Percentiles rank a stretch among this genome's conserved stretches.
phyloP scores from a whole-genome alignment of 139 green algal genomes.

The Yamagishiella unicocca region DNA sequence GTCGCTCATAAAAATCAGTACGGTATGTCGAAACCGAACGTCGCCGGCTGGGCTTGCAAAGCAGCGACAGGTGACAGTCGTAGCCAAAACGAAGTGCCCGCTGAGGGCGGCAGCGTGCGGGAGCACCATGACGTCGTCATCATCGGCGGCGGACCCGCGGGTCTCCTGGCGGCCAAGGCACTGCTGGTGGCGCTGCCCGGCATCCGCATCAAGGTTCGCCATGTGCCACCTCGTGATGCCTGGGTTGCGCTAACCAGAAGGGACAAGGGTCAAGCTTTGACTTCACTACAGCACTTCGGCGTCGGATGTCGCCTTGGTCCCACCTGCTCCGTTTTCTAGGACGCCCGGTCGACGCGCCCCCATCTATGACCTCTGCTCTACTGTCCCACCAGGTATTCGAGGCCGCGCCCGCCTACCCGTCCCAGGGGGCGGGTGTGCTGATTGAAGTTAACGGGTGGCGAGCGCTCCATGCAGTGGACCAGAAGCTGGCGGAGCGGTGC shows the following conservation, averaged over 20 bases:
- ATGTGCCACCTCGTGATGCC: not conserved
- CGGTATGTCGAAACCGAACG: too few species aligned
- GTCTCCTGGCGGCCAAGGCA: not conserved
- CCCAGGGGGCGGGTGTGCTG: slow-evolving; percentile 12
- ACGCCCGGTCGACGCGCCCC: not conserved
- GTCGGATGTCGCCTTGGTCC: not conserved
- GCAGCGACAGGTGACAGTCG: too few species aligned
- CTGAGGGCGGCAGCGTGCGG: too few species aligned
- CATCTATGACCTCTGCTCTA: not conserved
- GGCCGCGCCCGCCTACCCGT: not conserved
- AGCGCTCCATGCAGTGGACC: slow-evolving; percentile 24
- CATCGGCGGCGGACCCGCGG: not conserved
- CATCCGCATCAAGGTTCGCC: not conserved
- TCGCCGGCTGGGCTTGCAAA: too few species aligned
- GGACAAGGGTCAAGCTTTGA: not conserved
- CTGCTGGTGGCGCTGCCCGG: not conserved
- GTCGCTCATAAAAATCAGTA: too few species aligned
- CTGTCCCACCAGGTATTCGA: not conserved
- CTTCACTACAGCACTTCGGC: not conserved
- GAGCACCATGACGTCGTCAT: not conserved
- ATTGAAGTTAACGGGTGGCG: slow-evolving; percentile 29
- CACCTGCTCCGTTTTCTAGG: not conserved
- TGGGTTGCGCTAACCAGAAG: not conserved
- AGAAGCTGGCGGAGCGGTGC: slow-evolving; percentile 7
- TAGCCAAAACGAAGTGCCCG: too few species aligned